A percentile compares a stretch with the other conserved stretches of the same genome.
Conservation (phyloP, 1,284 basidiomycete genomes). For the Malassezia obtusa region DNA sequence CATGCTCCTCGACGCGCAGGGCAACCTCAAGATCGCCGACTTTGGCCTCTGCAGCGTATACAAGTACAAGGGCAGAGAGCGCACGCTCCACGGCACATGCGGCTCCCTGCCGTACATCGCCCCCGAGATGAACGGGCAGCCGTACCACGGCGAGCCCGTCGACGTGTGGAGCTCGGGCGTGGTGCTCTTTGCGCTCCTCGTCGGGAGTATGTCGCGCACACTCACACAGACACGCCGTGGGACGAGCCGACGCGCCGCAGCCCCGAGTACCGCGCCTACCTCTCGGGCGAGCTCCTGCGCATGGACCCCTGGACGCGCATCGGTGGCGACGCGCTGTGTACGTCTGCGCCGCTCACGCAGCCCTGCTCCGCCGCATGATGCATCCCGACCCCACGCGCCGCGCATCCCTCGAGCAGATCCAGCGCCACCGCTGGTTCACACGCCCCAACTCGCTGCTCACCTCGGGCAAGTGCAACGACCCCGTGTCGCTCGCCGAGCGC, state of each 20-base stretch:
- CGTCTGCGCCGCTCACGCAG: background rate
- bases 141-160: constrained; percentile 81
- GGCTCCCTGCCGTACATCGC: constrained; percentile 92
- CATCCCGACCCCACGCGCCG: constrained; percentile 32
- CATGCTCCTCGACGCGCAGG: constrained; percentile 53
- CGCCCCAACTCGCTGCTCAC: constrained; percentile 36
- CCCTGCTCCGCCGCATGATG: constrained; percentile 39
- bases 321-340: constrained; percentile 53
- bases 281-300: constrained; percentile 60
- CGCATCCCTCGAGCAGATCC: constrained; percentile 34
- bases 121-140: constrained; percentile 57
- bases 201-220: constrained; percentile 55
- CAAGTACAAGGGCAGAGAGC: constrained; percentile 72
- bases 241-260: constrained; percentile 76
- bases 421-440: constrained; percentile 43
- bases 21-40: constrained; percentile 75
- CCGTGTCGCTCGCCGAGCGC: constrained; percentile 42
- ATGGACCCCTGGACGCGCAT: constrained; percentile 76
- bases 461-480: constrained; percentile 39
- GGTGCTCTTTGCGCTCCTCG: constrained; percentile 84
- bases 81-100: constrained; percentile 53
- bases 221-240: constrained; percentile 69
- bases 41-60: constrained; percentile 90
- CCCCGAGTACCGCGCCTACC: constrained; percentile 68
- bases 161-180: constrained; percentile 91